These are phyloP conservation scores for Amauroascus verrucosus DNA, from an alignment of 2,329 filamentous ascomycete genomes.

Conservation along the genomic window DNA sequence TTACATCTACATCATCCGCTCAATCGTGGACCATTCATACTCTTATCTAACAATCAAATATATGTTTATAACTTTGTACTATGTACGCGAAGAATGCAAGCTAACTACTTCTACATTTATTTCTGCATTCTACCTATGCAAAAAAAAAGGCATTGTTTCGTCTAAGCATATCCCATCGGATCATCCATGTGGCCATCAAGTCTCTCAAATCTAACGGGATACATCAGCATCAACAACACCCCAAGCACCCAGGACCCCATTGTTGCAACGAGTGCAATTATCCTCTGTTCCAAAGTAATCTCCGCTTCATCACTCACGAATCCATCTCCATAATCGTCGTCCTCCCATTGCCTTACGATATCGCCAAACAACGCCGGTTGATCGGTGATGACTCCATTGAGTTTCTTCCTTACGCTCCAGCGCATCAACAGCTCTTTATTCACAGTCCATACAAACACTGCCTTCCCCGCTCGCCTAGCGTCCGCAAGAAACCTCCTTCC, in stretches of 20 bases:
- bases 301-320: background rate
- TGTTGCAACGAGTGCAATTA: background rate
- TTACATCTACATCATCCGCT: background rate
- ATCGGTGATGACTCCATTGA: slow-evolving; percentile 82
- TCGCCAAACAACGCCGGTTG: slow-evolving; percentile 45
- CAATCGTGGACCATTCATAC: background rate
- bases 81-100: background rate
- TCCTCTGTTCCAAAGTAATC: slow-evolving; percentile 1
- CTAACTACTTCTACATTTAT: background rate
- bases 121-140: background rate
- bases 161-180: background rate
- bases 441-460: slow-evolving; percentile 75
- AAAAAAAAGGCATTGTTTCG: background rate
- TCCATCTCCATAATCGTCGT: slow-evolving; percentile 7
- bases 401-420: slow-evolving; percentile 56
- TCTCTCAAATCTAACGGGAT: background rate
- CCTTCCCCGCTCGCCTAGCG: slow-evolving; percentile 45
- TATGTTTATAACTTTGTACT: background rate
- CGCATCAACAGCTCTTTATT: slow-evolving; percentile 70
- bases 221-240: slow-evolving; percentile 2
- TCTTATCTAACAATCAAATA: background rate
- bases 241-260: slow-evolving; percentile 3
- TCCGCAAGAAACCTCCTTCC: slow-evolving; percentile 58
- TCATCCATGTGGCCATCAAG: background rate
- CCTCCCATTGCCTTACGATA: slow-evolving; percentile 7